Evolutionary conservation across 768 basidiomycete genomes (phyloP).

Genomic region (Infundibulicybe gibba): DNA sequence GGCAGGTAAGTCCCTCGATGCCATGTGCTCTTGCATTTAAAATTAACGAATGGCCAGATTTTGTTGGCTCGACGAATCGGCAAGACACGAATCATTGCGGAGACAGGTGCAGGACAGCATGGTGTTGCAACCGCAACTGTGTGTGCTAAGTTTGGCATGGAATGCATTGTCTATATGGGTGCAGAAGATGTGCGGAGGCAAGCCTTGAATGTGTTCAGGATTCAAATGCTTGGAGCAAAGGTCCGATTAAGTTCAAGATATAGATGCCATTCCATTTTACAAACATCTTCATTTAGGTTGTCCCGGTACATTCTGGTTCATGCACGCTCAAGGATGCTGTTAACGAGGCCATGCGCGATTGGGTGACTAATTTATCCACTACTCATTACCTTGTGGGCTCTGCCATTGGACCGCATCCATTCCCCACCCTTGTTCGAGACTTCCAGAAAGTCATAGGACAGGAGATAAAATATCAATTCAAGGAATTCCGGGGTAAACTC

Average conservation of each 20-base stretch:
- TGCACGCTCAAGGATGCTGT: conserved; percentile 97
- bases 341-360: conserved; percentile 97
- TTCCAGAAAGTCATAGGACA: conserved; percentile 91
- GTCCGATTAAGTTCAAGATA: conserved; percentile 27
- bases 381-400: conserved; percentile 98
- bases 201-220: conserved; percentile 96
- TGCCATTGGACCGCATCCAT: conserved; percentile 96
- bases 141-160: conserved; percentile 93
- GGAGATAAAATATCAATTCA: conserved; percentile 89
- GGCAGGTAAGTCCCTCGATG: conserved; percentile 55
- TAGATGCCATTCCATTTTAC: background rate
- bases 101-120: conserved; percentile 98
- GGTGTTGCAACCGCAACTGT: conserved; percentile 99
- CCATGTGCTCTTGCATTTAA: background rate
- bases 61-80: conserved; percentile 91
- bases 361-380: conserved; percentile 92
- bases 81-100: conserved; percentile 96
- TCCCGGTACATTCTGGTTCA: conserved; percentile 92
- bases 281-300: conserved; percentile 49
- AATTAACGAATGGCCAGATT: conserved; percentile 50
- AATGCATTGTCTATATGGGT: conserved; percentile 98
- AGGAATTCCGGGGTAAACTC: conserved; percentile 71
- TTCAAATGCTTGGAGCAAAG: conserved; percentile 95
- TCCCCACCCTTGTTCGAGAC: conserved; percentile 98
- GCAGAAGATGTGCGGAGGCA: conserved; percentile 95